Conservation (phyloP, 352 stramenopile species). For the Phytophthora fragariae region DNA sequence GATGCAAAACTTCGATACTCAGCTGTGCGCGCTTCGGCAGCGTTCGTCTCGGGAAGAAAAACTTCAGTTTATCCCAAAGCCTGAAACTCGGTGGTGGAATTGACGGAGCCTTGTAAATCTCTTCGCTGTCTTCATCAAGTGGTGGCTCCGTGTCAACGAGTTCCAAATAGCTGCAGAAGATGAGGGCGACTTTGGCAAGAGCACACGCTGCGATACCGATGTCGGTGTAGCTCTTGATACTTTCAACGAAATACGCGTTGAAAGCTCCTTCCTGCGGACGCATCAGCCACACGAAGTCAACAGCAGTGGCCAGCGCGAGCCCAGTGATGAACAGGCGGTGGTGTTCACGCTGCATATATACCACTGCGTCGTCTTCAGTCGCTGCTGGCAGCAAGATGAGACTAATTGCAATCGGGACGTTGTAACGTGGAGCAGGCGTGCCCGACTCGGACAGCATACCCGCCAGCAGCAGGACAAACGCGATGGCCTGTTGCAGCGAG, state of each 20-base stretch:
- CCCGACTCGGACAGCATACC: slow-evolving; percentile 70
- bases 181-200: slow-evolving; percentile 69
- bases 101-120: slow-evolving; percentile 2
- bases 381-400: slow-evolving; percentile 50
- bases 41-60: slow-evolving; percentile 77
- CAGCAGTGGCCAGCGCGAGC: slow-evolving; percentile 48
- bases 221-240: slow-evolving; percentile 56
- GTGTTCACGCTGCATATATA: slow-evolving; percentile 29
- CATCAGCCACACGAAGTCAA: slow-evolving; percentile 76
- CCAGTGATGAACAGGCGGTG: slow-evolving; percentile 68
- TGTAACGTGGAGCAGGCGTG: slow-evolving; percentile 74
- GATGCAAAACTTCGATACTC: slow-evolving; percentile 78
- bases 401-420: slow-evolving; percentile 67
- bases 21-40: slow-evolving; percentile 61
- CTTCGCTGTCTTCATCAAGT: slow-evolving; percentile 34
- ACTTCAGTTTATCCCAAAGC: slow-evolving; percentile 65
- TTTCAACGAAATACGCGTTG: slow-evolving; percentile 65
- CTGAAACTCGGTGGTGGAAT: slow-evolving; percentile 36
- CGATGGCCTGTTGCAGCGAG: slow-evolving; percentile 61
- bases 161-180: slow-evolving; percentile 76
- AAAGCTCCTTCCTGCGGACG: slow-evolving; percentile 67
- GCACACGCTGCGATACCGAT: slow-evolving; percentile 58
- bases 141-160: slow-evolving; percentile 64
- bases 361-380: slow-evolving; percentile 36
- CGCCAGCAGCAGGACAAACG: slow-evolving; percentile 62